Conservation (phyloP, 2,329 filamentous ascomycete species). For the Aspergillus eucalypticola region DNA sequence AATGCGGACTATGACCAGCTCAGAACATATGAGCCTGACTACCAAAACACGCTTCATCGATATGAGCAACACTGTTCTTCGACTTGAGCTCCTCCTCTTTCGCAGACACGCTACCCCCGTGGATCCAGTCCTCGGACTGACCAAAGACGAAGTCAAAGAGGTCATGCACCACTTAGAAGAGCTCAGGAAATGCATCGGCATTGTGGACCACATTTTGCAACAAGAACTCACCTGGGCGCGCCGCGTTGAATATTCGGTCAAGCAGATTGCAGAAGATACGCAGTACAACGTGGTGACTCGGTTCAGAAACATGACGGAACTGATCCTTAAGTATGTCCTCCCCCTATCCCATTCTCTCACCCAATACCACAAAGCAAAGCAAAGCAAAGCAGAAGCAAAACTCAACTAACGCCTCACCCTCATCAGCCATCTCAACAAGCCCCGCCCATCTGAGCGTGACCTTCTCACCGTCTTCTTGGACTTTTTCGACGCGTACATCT, state of each 20-base stretch:
- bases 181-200: slow-evolving; percentile 19
- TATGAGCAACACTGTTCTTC: slow-evolving; percentile 25
- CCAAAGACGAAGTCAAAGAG: slow-evolving; percentile 12
- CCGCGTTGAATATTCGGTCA: slow-evolving; percentile 15
- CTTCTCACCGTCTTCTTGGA: slow-evolving; percentile 26
- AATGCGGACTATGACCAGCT: slow-evolving; percentile 18
- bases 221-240: slow-evolving; percentile 11
- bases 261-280: slow-evolving; percentile 9
- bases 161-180: slow-evolving; percentile 10
- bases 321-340: slow-evolving; percentile 24
- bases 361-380: background rate
- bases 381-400: background rate
- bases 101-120: slow-evolving; percentile 1
- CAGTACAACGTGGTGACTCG: slow-evolving; percentile 9
- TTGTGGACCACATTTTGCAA: slow-evolving; percentile 19
- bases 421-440: slow-evolving; percentile 23
- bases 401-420: background rate
- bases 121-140: slow-evolving; percentile 12
- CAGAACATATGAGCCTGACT: slow-evolving; percentile 13
- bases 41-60: slow-evolving; percentile 22
- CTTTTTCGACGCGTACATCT: slow-evolving; percentile 31
- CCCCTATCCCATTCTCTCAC: no score
- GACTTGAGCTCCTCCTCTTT: slow-evolving; percentile 27
- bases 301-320: slow-evolving; percentile 19
- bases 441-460: slow-evolving; percentile 21